Evolutionary conservation across 1,284 basidiomycete genomes (phyloP), one percentile per base, ranked within the genome.

Genomic region (Ustilago xerochloae): DNA sequence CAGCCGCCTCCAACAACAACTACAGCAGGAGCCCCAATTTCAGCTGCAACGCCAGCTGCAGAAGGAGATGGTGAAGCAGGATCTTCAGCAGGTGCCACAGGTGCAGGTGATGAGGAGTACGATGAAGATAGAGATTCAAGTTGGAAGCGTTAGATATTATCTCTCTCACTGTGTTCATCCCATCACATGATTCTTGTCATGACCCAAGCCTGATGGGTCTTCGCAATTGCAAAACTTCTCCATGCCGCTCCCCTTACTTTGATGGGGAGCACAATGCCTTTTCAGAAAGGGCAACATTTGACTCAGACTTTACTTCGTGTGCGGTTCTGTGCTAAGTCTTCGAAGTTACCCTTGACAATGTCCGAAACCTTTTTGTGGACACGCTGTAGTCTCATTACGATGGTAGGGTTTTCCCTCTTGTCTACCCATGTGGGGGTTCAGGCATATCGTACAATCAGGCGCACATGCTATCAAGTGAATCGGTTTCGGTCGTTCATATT

Each of bases 41-140:
- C 46, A 26, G 22, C 64, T n/a, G 32, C 46, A 5, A 38, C 54
- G 15, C 24, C 47, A 20, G 24, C 57, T 1, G 47, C 47, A 0
- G 46, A 13, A 2, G 36, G 47, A 4, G 50, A 55, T n/a, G 38
- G 36, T 28, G 43, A 36, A n/a, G 36, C 20, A 36, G 32, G 48
- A n/a, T 6, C 45, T 15, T 29, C 39, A 22, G 35, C 33, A 22
- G 32, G 32, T 15, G 54, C 39, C 8, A 56, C 33, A 4, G 41
- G 18, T 22, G 53, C 48, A 41, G 74, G 59, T 15, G 59, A 67
- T 7, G 68, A 62, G 12, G 71, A 74, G 32, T 63, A 68, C 22
- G 75, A 77, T 8, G 67, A 65, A 9, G 75, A 81, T 26, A 55
- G 70, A 12, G 80, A 78, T 28, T 67, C 77, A 24, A 80, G 72